Base-by-base conservation (phyloP, 2,329 filamentous ascomycete species). In the Aureobasidium sp. region DNA sequence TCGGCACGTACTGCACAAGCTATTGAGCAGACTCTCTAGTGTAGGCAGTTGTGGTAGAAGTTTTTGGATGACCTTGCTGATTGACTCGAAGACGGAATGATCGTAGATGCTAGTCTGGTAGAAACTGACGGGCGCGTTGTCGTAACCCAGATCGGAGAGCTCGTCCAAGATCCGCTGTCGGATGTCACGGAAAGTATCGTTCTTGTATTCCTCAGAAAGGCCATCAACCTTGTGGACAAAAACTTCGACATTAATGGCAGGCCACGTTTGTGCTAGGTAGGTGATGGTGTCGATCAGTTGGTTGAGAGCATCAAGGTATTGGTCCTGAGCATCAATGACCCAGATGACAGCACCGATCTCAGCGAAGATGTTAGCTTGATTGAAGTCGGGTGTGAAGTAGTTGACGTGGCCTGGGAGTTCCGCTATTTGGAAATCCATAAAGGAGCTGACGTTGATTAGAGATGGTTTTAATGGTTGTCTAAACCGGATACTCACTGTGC, bases 221-320 rank as follows among this genome's bases (percentile, higher is more conserved):
- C 92, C 93, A 72, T 99, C 94, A 37, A 97, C 93, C 75, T 99
- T 99, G 82, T 99, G 94, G 69, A 99, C 96, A 75, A 99, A 97
- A 56, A 99, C 93, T 73, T 97, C 93, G 67, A 99, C 89, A 75
- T 97, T 96, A 77, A 97, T 94, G 71, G 90, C 88, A 2, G 93
- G 92, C 72, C 96, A 97, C 64, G 85, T 86, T 67, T 91, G 86
- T 72, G 96, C 90, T 1, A 99, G 84, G 67, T 91, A 90, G 63
- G 97, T 81, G 65, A 97, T 96, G 8, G 92, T 96, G 61, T 86
- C 82, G 75, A 96, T 96, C 31, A 99, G 84, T 9, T 90, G 87
- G 60, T 86, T 85, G 52, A 99, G 90, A 20, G 92, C 90, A 73
- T 97, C 91, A 61, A 96, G 84, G 72, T 97, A 99, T 74, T 99